Evolutionary conservation across 2,329 filamentous ascomycete species (phyloP), one percentile per base, ranked within the genome.

Genomic region (Zalaria sp.): DNA sequence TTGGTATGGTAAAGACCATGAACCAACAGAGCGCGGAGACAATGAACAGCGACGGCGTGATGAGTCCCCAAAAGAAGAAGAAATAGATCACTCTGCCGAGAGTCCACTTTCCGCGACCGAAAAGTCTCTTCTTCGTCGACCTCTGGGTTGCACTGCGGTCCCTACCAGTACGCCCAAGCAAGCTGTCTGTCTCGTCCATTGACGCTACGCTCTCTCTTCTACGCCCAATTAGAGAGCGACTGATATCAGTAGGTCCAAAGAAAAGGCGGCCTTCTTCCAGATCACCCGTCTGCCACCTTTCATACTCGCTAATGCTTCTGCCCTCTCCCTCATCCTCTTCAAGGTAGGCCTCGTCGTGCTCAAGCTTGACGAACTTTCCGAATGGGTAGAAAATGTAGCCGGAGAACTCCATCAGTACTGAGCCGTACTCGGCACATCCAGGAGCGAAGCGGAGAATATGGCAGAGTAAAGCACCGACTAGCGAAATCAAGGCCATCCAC

Each of bases 251-350:
- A 3, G 91, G 91, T 0, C 91, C 93, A 59, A 98, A 98, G 67
- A 98, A 96, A 2, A 98, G 73, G 29, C 89, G 77, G 3, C 91
- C 91, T 59, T 96, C 87, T 61, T 98, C 91, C 29, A 98, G 74
- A 56, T 98, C 91, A 39, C 91, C 91, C 57, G 79, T 95, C 65
- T 98, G 91, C 91, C 91, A 98, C 63, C 94, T 87, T 61, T 98
- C 91, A 58, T 98, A 98, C 65, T 98, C 91, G 54, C 85, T 93
- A 56, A 98, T 95, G 65, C 88, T 96, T 56, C 91, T 79, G 18
- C 91, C 91, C 63, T 98, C 91, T 34, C 89, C 88, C 55, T 91
- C 79, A 54, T 98, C 91, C 64, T 98, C 91, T 46, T 95, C 83
- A 38, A 86, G 71, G 57, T 98, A 98, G 35, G 83, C 82, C 56